phyloP scores from a whole-genome alignment of 768 basidiomycete species.

The Pleurotus sapidus region DNA sequence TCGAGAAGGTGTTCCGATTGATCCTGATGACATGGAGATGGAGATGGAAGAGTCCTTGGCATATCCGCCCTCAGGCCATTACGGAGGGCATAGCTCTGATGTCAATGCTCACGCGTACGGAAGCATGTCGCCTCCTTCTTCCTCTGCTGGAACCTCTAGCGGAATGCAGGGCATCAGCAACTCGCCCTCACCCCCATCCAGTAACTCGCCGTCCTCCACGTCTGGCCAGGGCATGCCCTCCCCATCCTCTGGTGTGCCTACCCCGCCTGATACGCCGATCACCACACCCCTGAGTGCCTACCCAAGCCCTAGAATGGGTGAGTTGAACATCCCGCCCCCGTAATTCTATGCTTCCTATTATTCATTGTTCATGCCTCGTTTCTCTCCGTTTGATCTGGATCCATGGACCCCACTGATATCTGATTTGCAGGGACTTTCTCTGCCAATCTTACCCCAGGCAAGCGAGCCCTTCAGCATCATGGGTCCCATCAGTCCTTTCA shows the following conservation, averaged over 20 bases:
- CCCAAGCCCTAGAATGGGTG: slow-evolving; percentile 31
- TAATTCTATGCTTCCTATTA: no score
- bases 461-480: slow-evolving; percentile 2
- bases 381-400: background rate
- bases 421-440: background rate
- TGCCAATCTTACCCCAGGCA: slow-evolving; percentile 1
- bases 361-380: background rate
- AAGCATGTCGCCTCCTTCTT: slow-evolving; percentile 1
- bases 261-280: slow-evolving; percentile 50
- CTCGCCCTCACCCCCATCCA: slow-evolving; percentile 22
- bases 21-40: slow-evolving; percentile 82
- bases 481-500: background rate
- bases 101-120: background rate
- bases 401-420: background rate
- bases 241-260: slow-evolving; percentile 39
- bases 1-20: slow-evolving; percentile 44
- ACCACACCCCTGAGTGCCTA: slow-evolving; percentile 45
- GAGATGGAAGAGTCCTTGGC: slow-evolving; percentile 54
- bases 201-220: background rate
- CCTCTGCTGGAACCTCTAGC: background rate
- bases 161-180: background rate
- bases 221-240: slow-evolving; percentile 13
- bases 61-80: slow-evolving; percentile 9
- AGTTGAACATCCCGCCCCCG: background rate
- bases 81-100: slow-evolving; percentile 7